These are phyloP conservation scores for Ophiocordyceps camponoti-floridani DNA, from an alignment of 2,329 filamentous ascomycete genomes.

Conservation along the genomic window DNA sequence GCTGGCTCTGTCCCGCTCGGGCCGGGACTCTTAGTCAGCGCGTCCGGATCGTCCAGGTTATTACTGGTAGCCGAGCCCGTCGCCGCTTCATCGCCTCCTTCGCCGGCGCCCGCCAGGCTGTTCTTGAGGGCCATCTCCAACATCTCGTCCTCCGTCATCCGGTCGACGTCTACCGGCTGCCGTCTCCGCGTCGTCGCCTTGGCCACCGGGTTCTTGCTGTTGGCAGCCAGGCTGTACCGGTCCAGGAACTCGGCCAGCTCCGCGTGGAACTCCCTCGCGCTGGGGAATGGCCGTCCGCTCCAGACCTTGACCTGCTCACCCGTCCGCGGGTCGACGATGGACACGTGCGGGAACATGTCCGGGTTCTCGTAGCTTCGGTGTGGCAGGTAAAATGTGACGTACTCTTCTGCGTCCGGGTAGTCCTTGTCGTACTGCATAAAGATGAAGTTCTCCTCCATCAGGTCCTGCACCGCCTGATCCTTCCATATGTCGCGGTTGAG, in stretches of 20 bases:
- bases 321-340: slow-evolving; percentile 86
- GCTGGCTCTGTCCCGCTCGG: slow-evolving; percentile 13
- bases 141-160: slow-evolving; percentile 96
- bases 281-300: slow-evolving; percentile 68
- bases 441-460: slow-evolving; percentile 80
- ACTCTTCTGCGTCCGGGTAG: slow-evolving; percentile 59
- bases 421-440: slow-evolving; percentile 90
- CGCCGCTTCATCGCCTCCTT: slow-evolving; percentile 11
- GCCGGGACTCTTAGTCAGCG: slow-evolving; percentile 51
- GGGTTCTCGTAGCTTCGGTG: slow-evolving; percentile 53
- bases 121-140: slow-evolving; percentile 83
- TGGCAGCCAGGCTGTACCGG: slow-evolving; percentile 73
- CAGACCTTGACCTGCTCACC: slow-evolving; percentile 95
- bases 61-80: slow-evolving; percentile 17
- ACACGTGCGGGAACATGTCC: slow-evolving; percentile 91
- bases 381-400: slow-evolving; percentile 78
- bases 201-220: slow-evolving; percentile 85
- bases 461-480: slow-evolving; percentile 57
- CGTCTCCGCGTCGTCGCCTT: slow-evolving; percentile 42
- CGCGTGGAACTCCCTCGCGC: slow-evolving; percentile 65
- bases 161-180: slow-evolving; percentile 57
- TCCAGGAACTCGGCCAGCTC: slow-evolving; percentile 95
- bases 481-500: slow-evolving; percentile 96
- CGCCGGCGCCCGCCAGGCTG: slow-evolving; percentile 40
- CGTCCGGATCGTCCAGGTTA: slow-evolving; percentile 66